phyloP scores from a whole-genome alignment of 257 asterid genomes.

The Paraleonurus japonicus region DNA sequence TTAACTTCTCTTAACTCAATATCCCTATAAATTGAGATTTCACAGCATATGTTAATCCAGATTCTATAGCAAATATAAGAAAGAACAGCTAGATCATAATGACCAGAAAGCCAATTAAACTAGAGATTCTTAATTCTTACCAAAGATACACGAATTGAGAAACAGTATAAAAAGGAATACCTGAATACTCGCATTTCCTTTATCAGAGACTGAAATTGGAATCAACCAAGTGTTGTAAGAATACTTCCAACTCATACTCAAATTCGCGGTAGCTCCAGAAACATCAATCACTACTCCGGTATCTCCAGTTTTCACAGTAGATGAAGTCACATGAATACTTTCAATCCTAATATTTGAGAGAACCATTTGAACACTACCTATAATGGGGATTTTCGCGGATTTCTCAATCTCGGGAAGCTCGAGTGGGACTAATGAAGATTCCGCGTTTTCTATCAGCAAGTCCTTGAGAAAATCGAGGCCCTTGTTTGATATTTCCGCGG shows the following conservation, averaged over 20 bases:
- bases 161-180: constrained; percentile 30
- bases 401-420: constrained; percentile 63
- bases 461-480: constrained; percentile 81
- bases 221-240: constrained; percentile 61
- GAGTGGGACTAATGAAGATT: constrained; percentile 66
- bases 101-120: background rate
- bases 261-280: constrained; percentile 78
- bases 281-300: constrained; percentile 59
- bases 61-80: background rate
- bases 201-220: constrained; percentile 61
- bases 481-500: constrained; percentile 55
- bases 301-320: constrained; percentile 67
- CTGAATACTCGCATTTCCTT: constrained; percentile 76
- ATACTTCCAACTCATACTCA: constrained; percentile 82
- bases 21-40: background rate
- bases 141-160: background rate
- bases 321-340: constrained; percentile 52
- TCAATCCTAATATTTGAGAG: constrained; percentile 52
- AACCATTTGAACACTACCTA: constrained; percentile 61
- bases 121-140: background rate
- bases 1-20: background rate
- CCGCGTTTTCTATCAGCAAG: constrained; percentile 55
- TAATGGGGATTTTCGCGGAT: constrained; percentile 52
- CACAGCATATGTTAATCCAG: background rate
- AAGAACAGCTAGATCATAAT: background rate